A percentile compares a stretch with the other conserved stretches of the same genome.
Evolutionary conservation across 768 basidiomycete species (phyloP).

Genomic region (Grammothele lineata): DNA sequence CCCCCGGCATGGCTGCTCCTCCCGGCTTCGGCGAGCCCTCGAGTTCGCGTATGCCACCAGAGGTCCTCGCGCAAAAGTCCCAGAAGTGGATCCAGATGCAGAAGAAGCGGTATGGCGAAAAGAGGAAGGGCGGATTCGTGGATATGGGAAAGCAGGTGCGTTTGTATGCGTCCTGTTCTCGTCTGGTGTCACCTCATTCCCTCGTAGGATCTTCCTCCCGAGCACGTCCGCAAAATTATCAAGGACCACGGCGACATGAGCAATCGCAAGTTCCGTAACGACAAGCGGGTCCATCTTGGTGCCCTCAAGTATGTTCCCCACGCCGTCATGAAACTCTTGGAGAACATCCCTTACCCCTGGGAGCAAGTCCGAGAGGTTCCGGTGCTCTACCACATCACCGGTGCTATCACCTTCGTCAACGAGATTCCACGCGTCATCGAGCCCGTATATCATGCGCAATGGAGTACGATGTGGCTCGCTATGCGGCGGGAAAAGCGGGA

Average conservation of each 20-base stretch:
- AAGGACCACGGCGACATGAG: constrained; percentile 99
- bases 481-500: constrained; percentile 99
- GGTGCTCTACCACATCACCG: constrained; percentile 97
- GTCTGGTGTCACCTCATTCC: constrained; percentile 6
- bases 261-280: constrained; percentile 97
- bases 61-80: constrained; percentile 84
- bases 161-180: constrained; percentile 2
- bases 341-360: constrained; percentile 98
- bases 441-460: constrained; percentile 97
- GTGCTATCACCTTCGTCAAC: constrained; percentile 99
- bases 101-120: constrained; percentile 87
- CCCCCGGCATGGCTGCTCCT: constrained; percentile 31
- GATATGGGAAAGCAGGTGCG: constrained; percentile 92
- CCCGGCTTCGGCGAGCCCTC: constrained; percentile 31
- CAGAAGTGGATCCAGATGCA: constrained; percentile 97
- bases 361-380: constrained; percentile 99
- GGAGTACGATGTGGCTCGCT: constrained; percentile 99
- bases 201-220: constrained; percentile 84
- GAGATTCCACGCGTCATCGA: constrained; percentile 96
- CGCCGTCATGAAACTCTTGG: constrained; percentile 97
- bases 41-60: constrained; percentile 46
- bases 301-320: constrained; percentile 98
- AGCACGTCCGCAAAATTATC: constrained; percentile 99
- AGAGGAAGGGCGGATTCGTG: constrained; percentile 82
- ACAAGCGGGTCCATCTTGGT: constrained; percentile 98